Base-by-base conservation (phyloP, 768 basidiomycete species). In the Jaapia argillacea region DNA sequence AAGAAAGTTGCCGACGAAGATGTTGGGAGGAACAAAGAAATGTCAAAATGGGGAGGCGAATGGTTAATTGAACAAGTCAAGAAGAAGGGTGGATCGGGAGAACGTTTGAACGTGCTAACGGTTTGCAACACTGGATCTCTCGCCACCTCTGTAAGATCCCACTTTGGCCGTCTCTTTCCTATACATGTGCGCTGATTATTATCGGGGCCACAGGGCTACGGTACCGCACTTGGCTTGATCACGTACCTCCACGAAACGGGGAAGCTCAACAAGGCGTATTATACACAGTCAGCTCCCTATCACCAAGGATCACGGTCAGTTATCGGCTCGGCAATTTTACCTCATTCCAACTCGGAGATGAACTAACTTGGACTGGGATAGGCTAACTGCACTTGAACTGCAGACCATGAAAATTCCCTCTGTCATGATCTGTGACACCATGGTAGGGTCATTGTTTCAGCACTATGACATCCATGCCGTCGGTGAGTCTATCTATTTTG, bases 91-190 rank as follows among this genome's bases (percentile, higher is more conserved):
- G 60, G 58, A 5, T 57, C 67, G 14, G 66, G 64, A 22, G 66
- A 66, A 36, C 71, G 66, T 28, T 60, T 96, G 45, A 91, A 87
- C 56, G 76, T 94, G 16, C 66, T 96, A 60, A 96, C 93, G 13
- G 89, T 97, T 7, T 97, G 93, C 66, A 97, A 97, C 60, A 98
- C 93, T n/a, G 93, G 93, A 3, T 89, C 85, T 20, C 71, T 98
- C 49, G 93, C 94, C 1, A 96, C 92, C 6, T 94, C 91, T 24
- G 91, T 91, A 51, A 44, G 81, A 51, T 14, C 6, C 4, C n/a
- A n/a, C n/a, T 22, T 21, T 42, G 43, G 25, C 24, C 44, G 7
- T 16, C n/a, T 38, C 40, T 39, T 16, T 36, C 20, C 25, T 42
- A 21, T 22, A 1, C 5, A 4, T 27, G 4, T 46, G 28, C 31